Percentiles rank a stretch among this genome's conserved stretches.
phyloP scores from a whole-genome alignment of 768 basidiomycete genomes.

The Mycena venus region DNA sequence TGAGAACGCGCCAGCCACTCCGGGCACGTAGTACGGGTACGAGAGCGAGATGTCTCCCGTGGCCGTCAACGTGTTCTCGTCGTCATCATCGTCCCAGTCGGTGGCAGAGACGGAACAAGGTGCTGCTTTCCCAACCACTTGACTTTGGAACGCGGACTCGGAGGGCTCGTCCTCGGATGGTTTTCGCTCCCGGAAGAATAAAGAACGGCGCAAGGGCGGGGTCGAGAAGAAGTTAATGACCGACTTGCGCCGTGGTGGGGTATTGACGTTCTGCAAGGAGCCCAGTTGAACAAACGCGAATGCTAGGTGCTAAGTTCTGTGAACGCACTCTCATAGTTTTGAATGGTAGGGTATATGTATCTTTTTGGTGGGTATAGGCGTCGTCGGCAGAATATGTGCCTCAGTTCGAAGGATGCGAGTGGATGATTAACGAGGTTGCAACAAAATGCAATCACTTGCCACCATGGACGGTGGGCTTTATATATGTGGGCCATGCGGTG shows the following conservation, averaged over 20 bases:
- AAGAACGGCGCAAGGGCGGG: conserved; percentile 4
- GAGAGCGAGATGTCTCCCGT: conserved; percentile 62
- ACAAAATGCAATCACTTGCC: too few relatives aligned
- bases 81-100: conserved; percentile 35
- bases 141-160: not conserved
- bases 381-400: not conserved
- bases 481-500: not conserved
- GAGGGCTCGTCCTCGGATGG: not conserved
- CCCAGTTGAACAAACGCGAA: not conserved
- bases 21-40: conserved; percentile 51
- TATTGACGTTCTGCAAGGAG: conserved; percentile 13
- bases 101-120: conserved; percentile 9
- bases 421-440: not conserved
- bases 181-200: not conserved
- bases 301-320: not conserved
- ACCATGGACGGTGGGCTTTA: not conserved
- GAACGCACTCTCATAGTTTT: conserved; percentile 22
- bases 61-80: conserved; percentile 55
- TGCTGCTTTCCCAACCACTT: not conserved
- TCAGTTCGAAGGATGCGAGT: not conserved
- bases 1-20: conserved; percentile 26
- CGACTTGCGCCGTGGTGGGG: conserved; percentile 30
- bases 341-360: not conserved
- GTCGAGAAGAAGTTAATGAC: conserved; percentile 23
- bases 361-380: not conserved